Conservation (phyloP, 257 asterid species). For the Solanum peruvianum region DNA sequence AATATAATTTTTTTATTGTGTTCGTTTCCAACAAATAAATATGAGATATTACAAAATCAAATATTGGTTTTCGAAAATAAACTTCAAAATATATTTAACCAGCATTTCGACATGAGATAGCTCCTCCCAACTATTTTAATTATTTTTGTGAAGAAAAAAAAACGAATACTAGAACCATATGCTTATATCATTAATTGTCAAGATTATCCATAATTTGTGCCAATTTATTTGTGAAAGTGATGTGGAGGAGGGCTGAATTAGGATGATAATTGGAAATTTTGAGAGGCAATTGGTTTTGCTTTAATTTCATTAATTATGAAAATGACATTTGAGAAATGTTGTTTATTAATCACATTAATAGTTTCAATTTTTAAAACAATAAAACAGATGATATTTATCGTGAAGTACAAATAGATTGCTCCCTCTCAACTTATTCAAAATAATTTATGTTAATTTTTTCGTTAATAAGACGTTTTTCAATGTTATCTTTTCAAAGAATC, state of each 20-base stretch:
- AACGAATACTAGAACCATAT: background rate
- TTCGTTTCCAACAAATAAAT: background rate
- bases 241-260: background rate
- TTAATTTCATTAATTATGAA: background rate
- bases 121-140: background rate
- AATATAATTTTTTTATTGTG: background rate
- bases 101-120: background rate
- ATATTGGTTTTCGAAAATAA: background rate
- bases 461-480: background rate
- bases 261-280: background rate
- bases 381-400: background rate
- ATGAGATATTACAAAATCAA: background rate
- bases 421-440: background rate
- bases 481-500: background rate
- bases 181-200: background rate
- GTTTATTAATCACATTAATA: background rate
- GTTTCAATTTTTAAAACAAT: background rate
- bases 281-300: background rate
- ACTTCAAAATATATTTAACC: background rate
- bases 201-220: background rate
- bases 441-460: background rate
- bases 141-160: too few species aligned
- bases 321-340: background rate
- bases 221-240: background rate
- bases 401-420: background rate